phyloP scores from a whole-genome alignment of 768 basidiomycete species.

The Tephrocybe rancida region DNA sequence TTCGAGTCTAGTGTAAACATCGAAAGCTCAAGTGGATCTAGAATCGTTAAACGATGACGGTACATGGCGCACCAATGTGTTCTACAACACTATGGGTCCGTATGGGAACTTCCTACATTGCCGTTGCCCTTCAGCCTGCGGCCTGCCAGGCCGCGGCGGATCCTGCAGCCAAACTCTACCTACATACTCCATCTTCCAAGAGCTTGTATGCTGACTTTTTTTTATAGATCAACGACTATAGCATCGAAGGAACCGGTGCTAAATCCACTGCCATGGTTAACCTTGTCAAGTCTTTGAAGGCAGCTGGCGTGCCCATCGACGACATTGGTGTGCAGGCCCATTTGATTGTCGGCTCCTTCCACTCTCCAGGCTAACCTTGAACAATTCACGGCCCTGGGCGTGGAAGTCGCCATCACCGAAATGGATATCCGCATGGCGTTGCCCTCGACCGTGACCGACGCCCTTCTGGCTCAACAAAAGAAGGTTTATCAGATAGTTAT shows the following conservation, averaged over 20 bases:
- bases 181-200: too few species aligned
- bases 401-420: conserved; percentile 72
- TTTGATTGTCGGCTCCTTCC: conserved; percentile 57
- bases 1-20: neutral
- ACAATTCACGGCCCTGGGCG: conserved; percentile 58
- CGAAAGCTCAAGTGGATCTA: conserved; percentile 12
- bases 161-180: conserved; percentile 57
- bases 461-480: conserved; percentile 54
- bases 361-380: conserved; percentile 49
- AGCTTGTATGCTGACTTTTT: too few species aligned
- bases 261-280: conserved; percentile 56
- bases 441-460: conserved; percentile 51
- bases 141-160: conserved; percentile 60
- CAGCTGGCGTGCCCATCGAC: conserved; percentile 53
- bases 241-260: too few species aligned
- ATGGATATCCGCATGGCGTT: conserved; percentile 65
- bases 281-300: conserved; percentile 51
- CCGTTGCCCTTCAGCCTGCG: conserved; percentile 53
- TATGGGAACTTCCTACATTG: conserved; percentile 47
- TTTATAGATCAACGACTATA: conserved; percentile 40
- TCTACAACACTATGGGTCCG: conserved; percentile 56
- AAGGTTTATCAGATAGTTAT: conserved; percentile 60
- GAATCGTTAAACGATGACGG: conserved; percentile 67
- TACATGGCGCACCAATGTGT: conserved; percentile 58
- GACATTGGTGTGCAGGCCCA: conserved; percentile 66